Percentiles rank a stretch among this genome's conserved stretches.
These are phyloP conservation scores for Piper betle DNA, from an alignment of 164 flowering plant genomes.

Conservation along the genomic window DNA sequence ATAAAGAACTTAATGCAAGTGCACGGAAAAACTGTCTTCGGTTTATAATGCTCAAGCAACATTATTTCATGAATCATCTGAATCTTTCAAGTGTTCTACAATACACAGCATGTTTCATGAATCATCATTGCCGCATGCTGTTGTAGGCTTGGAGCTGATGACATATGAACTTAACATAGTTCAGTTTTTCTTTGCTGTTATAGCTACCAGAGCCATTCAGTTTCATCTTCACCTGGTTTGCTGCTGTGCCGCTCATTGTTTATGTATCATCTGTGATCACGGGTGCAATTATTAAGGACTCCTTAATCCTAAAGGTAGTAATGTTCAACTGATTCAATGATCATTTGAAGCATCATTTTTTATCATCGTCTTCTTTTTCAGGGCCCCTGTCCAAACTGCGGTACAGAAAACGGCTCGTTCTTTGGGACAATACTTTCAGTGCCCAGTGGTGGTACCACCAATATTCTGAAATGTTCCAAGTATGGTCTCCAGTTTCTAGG, in stretches of 20 bases:
- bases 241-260: conserved; percentile 77
- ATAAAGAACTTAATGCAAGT: neutral
- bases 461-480: conserved; percentile 71
- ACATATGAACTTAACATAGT: neutral
- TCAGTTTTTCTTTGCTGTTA: conserved; percentile 5
- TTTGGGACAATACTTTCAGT: conserved; percentile 90
- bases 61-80: too few relatives aligned
- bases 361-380: conserved; percentile 12
- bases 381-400: conserved; percentile 99
- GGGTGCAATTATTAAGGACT: conserved; percentile 57
- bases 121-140: too few relatives aligned
- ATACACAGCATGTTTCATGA: too few relatives aligned
- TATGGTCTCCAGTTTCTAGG: conserved; percentile 21
- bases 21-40: too few relatives aligned
- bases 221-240: conserved; percentile 99
- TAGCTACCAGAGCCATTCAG: conserved; percentile 99
- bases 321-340: neutral
- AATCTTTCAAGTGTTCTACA: too few relatives aligned
- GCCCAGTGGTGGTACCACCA: conserved; percentile 68
- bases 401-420: conserved; percentile 86
- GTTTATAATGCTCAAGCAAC: too few relatives aligned
- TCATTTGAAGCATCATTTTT: neutral
- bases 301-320: conserved; percentile 73
- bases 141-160: too few relatives aligned
- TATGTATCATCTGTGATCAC: conserved; percentile 53